phyloP scores from a whole-genome alignment of 2,329 filamentous ascomycete genomes.

The Aspergillus piperis region DNA sequence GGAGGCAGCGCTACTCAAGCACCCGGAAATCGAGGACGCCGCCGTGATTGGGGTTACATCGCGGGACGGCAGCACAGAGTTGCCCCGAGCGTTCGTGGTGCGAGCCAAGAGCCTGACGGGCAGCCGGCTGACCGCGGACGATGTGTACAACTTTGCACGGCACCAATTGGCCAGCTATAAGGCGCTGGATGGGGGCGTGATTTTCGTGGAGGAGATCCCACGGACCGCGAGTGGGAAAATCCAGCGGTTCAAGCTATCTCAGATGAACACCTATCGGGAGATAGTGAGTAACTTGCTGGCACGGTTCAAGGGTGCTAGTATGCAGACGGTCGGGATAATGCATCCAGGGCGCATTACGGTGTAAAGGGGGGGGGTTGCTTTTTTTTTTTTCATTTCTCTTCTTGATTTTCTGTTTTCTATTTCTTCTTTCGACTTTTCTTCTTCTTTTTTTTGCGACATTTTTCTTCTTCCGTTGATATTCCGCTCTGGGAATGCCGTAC shows the following conservation, averaged over 20 bases:
- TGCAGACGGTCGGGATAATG: constrained; percentile 26
- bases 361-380: constrained; percentile 8
- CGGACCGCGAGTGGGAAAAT: constrained; percentile 55
- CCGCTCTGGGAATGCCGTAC: background rate
- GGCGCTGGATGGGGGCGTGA: constrained; percentile 48
- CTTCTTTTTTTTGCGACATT: background rate
- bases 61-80: constrained; percentile 35
- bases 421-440: background rate
- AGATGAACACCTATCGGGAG: constrained; percentile 43
- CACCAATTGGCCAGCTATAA: constrained; percentile 52
- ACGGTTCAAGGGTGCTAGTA: constrained; percentile 25
- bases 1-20: constrained; percentile 48
- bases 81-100: constrained; percentile 52
- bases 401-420: background rate
- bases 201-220: constrained; percentile 53
- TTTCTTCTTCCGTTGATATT: background rate
- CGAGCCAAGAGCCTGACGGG: constrained; percentile 25
- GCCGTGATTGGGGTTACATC: constrained; percentile 49
- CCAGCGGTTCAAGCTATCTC: constrained; percentile 42
- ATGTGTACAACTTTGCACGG: constrained; percentile 47
- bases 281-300: constrained; percentile 36
- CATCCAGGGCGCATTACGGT: constrained; percentile 26
- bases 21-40: constrained; percentile 48
- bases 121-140: constrained; percentile 36
- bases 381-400: constrained; percentile 6